Conservation (phyloP, 1,284 basidiomycete genomes). For the Neotropicomus parvogracilis region DNA sequence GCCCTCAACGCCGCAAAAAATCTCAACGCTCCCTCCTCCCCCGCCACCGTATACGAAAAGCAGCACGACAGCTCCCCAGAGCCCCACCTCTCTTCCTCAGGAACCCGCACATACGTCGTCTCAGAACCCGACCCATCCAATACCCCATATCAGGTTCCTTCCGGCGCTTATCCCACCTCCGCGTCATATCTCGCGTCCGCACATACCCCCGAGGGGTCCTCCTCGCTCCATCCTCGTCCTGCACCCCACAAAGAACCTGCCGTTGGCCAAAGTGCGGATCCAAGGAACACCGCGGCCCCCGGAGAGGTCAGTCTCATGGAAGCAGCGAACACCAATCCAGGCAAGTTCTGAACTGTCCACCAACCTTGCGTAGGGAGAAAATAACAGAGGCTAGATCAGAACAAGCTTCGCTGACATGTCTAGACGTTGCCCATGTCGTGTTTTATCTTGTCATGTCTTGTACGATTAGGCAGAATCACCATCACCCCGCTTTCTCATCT, state of each 20-base stretch:
- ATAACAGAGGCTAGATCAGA: slow-evolving; percentile 14
- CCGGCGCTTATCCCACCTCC: slow-evolving; percentile 62
- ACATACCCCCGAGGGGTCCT: slow-evolving; percentile 36
- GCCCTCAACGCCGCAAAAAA: slow-evolving; percentile 41
- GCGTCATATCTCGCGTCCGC: slow-evolving; percentile 48
- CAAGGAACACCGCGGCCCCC: slow-evolving; percentile 41
- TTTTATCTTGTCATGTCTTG: slow-evolving; percentile 17
- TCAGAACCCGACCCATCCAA: slow-evolving; percentile 59
- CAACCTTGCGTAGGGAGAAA: slow-evolving; percentile 47
- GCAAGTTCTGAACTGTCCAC: slow-evolving; percentile 42
- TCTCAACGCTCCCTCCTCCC: slow-evolving; percentile 26
- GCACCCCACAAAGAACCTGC: slow-evolving; percentile 41
- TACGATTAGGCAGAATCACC: slow-evolving; percentile 24
- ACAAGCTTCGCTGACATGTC: background rate
- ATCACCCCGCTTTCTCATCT: slow-evolving; percentile 7
- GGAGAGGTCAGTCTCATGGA: slow-evolving; percentile 40
- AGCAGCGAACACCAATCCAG: slow-evolving; percentile 32
- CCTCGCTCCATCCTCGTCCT: slow-evolving; percentile 39
- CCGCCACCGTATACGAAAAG: slow-evolving; percentile 49
- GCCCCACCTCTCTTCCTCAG: slow-evolving; percentile 40
- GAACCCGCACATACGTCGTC: slow-evolving; percentile 60
- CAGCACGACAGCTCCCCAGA: slow-evolving; percentile 50
- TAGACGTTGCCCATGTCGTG: background rate
- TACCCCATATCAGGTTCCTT: slow-evolving; percentile 59
- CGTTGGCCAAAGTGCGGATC: slow-evolving; percentile 44